Conservation (phyloP, 805 yeast species). For the Myxozyma melibiosi region DNA sequence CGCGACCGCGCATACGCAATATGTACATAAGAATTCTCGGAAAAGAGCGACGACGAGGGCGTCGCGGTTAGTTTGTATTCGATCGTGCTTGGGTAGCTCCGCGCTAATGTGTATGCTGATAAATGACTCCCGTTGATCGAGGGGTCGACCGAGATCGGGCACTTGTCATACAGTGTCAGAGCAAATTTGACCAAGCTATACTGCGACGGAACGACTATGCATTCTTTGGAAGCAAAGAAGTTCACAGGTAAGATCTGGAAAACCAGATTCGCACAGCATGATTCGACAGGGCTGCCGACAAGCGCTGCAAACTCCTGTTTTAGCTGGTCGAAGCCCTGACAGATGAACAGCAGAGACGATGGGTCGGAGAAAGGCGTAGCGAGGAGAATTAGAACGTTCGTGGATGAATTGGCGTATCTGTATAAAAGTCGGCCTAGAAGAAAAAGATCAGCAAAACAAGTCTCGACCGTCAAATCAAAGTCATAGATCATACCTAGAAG, state of each 20-base stretch:
- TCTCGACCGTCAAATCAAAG: neutral
- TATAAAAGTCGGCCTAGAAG: conserved; percentile 12
- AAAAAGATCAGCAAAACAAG: neutral
- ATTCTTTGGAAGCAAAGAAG: conserved; percentile 36
- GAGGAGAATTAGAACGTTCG: conserved; percentile 19
- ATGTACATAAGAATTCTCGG: conserved; percentile 80
- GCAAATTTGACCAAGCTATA: conserved; percentile 37
- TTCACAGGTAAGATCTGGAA: conserved; percentile 29
- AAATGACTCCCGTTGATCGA: conserved; percentile 6
- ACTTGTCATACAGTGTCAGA: conserved; percentile 40
- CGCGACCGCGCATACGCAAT: conserved; percentile 80
- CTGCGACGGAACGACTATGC: conserved; percentile 39
- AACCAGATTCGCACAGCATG: conserved; percentile 12
- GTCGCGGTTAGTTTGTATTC: conserved; percentile 37
- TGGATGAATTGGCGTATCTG: conserved; percentile 8
- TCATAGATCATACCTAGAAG: conserved; percentile 3
- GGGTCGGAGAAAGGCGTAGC: conserved; percentile 30
- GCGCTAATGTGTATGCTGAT: conserved; percentile 43
- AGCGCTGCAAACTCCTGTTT: conserved; percentile 22
- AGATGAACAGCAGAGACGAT: conserved; percentile 26
- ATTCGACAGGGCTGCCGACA: neutral
- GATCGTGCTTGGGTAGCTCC: conserved; percentile 40
- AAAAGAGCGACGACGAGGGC: conserved; percentile 43
- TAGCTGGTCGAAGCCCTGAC: conserved; percentile 24
- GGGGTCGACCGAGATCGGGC: conserved; percentile 20